Conservation (phyloP, 352 stramenopile species). For the Phytophthora citricola region DNA sequence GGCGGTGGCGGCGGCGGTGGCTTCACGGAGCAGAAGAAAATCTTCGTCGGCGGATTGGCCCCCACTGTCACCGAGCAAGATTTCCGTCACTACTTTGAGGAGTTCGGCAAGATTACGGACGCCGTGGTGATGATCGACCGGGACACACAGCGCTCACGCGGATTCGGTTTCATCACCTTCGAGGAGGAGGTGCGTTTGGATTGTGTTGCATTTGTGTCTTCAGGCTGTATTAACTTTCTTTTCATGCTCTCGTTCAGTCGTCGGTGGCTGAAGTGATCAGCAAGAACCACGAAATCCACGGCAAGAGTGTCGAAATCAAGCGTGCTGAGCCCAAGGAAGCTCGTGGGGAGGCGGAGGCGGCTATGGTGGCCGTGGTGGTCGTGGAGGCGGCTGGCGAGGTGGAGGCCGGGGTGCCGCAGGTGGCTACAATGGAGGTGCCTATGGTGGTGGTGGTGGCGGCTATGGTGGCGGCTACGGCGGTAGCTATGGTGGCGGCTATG, state of each 20-base stretch:
- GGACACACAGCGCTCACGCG: constrained; percentile 89
- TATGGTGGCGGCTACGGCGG: constrained; percentile 34
- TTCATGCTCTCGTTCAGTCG: constrained; percentile 39
- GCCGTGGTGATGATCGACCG: constrained; percentile 95
- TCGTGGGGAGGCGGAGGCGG: constrained; percentile 44
- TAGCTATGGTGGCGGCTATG: constrained; percentile 31
- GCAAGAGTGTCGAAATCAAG: constrained; percentile 92
- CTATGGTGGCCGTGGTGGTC: constrained; percentile 37
- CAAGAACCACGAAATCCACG: constrained; percentile 91
- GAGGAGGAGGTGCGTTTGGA: constrained; percentile 74
- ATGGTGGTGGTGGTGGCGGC: constrained; percentile 35
- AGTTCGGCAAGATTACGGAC: constrained; percentile 91
- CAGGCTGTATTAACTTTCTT: not conserved
- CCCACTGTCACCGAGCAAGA: constrained; percentile 89
- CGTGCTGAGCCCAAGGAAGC: constrained; percentile 84
- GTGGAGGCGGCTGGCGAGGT: constrained; percentile 33
- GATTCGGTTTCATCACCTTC: constrained; percentile 95
- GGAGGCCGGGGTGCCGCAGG: constrained; percentile 36
- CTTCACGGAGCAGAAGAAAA: constrained; percentile 89
- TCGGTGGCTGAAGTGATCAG: constrained; percentile 90
- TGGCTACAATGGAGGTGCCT: constrained; percentile 32
- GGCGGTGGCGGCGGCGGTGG: constrained; percentile 20
- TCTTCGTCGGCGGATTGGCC: constrained; percentile 93
- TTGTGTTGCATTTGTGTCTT: not conserved
- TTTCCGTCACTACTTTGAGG: constrained; percentile 93